Percentiles rank a stretch among this genome's conserved stretches.
Evolutionary conservation across 1,139 yeast species (phyloP).

Genomic region (Kodamaea arcana): DNA sequence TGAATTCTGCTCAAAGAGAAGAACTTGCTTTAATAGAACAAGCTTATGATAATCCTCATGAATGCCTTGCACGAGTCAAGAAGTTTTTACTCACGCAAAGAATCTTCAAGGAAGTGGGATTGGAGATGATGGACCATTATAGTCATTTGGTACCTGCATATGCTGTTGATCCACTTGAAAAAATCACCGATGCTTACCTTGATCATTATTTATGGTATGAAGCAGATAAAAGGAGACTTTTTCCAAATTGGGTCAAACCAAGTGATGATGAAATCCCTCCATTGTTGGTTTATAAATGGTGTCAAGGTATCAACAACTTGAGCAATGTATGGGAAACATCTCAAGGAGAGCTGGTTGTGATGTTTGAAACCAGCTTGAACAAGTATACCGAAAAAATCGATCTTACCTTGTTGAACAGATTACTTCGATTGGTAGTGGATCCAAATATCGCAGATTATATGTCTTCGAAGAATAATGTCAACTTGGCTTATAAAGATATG

Average conservation of each 20-base stretch:
- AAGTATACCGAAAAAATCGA: constrained; percentile 83
- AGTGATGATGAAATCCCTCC: constrained; percentile 94
- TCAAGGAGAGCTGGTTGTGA: constrained; percentile 76
- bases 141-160: constrained; percentile 83
- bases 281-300: constrained; percentile 86
- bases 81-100: constrained; percentile 81
- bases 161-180: constrained; percentile 85
- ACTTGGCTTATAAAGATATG: constrained; percentile 89
- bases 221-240: constrained; percentile 79
- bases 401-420: constrained; percentile 76
- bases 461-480: constrained; percentile 85
- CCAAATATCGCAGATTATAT: constrained; percentile 93
- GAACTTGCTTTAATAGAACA: constrained; percentile 92
- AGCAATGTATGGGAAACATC: constrained; percentile 73
- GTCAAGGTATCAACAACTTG: constrained; percentile 86
- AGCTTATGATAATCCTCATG: constrained; percentile 96
- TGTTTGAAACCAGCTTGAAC: constrained; percentile 69
- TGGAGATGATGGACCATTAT: constrained; percentile 92
- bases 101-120: constrained; percentile 82
- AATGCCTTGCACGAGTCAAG: constrained; percentile 79
- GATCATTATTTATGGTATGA: constrained; percentile 97
- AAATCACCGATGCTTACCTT: constrained; percentile 91
- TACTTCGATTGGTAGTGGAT: constrained; percentile 77
- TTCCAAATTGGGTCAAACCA: constrained; percentile 97
- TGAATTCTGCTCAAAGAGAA: constrained; percentile 85